phyloP scores from a whole-genome alignment of 2,329 filamentous ascomycete species.

The Venturiaceae sp. region DNA sequence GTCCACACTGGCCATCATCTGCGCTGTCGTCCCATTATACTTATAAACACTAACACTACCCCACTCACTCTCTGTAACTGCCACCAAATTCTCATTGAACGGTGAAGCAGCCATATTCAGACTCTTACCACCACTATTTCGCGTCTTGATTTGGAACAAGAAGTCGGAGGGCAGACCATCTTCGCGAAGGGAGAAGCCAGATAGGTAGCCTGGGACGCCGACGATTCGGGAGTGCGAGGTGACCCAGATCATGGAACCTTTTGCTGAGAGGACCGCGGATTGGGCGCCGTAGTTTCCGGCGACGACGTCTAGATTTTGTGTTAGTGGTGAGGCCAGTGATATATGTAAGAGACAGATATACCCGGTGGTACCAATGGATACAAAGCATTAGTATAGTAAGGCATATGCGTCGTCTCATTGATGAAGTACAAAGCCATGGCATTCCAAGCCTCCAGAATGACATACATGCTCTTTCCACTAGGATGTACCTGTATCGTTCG shows the following conservation, averaged over 20 bases:
- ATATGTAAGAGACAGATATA: neutral
- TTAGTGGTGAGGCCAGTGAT: neutral
- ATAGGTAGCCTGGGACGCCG: constrained; percentile 70
- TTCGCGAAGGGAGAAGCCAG: constrained; percentile 62
- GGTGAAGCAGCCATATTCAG: constrained; percentile 54
- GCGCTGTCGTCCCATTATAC: neutral
- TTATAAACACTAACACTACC: neutral
- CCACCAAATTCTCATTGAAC: neutral
- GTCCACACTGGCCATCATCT: constrained; percentile 1
- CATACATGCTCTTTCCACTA: constrained; percentile 69
- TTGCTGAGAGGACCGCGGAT: constrained; percentile 64
- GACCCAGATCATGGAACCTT: constrained; percentile 69
- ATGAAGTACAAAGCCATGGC: constrained; percentile 72
- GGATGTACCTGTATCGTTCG: constrained; percentile 83
- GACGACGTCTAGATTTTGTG: neutral
- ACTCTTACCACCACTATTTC: constrained; percentile 78
- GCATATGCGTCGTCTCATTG: constrained; percentile 61
- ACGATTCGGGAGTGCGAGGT: constrained; percentile 68
- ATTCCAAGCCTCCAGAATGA: constrained; percentile 81
- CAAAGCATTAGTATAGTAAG: constrained; percentile 65
- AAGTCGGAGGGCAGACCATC: constrained; percentile 58
- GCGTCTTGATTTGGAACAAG: constrained; percentile 74
- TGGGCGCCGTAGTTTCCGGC: constrained; percentile 54
- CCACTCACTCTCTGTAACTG: neutral
- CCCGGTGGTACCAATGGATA: constrained; percentile 67